These are phyloP conservation scores for Hebeloma cylindrosporum DNA, from an alignment of 768 basidiomycete species.

Conservation along the genomic window DNA sequence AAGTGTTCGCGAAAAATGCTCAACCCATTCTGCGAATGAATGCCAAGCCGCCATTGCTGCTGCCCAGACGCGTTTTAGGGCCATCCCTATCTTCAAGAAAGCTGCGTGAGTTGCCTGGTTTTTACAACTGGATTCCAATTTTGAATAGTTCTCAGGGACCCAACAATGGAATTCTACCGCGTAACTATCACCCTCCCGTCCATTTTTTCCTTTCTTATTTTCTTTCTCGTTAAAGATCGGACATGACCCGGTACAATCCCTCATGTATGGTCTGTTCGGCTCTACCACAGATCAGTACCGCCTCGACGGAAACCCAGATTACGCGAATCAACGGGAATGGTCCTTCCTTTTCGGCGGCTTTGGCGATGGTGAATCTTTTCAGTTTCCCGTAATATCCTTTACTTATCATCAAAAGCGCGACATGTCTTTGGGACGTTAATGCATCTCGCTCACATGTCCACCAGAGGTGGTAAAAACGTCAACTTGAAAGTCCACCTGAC, in stretches of 20 bases:
- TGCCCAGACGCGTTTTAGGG: slow-evolving; percentile 16
- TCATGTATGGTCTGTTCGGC: slow-evolving; percentile 15
- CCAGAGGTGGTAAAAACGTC: not conserved
- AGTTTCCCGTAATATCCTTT: not conserved
- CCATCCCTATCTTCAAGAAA: slow-evolving; percentile 17
- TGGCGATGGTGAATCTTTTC: slow-evolving; percentile 20
- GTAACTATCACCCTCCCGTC: slow-evolving; percentile 1
- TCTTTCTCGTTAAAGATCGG: slow-evolving; percentile 17
- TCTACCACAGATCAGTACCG: slow-evolving; percentile 3
- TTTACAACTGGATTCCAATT: not conserved
- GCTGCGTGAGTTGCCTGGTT: slow-evolving; percentile 8
- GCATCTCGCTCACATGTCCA: slow-evolving; percentile 15
- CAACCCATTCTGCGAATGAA: slow-evolving; percentile 9
- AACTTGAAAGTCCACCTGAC: slow-evolving; percentile 17
- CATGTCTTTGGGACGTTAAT: slow-evolving; percentile 23
- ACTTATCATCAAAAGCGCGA: slow-evolving; percentile 12
- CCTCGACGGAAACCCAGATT: slow-evolving; percentile 1
- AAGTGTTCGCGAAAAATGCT: slow-evolving; percentile 8
- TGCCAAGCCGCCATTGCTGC: slow-evolving; percentile 7
- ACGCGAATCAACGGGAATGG: slow-evolving; percentile 6
- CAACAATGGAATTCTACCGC: slow-evolving; percentile 21
- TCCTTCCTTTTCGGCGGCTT: slow-evolving; percentile 25
- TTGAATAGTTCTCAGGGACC: slow-evolving; percentile 5
- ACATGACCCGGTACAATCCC: slow-evolving; percentile 18
- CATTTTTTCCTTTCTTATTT: not conserved